These are phyloP conservation scores for Diatrype stigma DNA, from an alignment of 2,329 filamentous ascomycete species.

Conservation along the genomic window DNA sequence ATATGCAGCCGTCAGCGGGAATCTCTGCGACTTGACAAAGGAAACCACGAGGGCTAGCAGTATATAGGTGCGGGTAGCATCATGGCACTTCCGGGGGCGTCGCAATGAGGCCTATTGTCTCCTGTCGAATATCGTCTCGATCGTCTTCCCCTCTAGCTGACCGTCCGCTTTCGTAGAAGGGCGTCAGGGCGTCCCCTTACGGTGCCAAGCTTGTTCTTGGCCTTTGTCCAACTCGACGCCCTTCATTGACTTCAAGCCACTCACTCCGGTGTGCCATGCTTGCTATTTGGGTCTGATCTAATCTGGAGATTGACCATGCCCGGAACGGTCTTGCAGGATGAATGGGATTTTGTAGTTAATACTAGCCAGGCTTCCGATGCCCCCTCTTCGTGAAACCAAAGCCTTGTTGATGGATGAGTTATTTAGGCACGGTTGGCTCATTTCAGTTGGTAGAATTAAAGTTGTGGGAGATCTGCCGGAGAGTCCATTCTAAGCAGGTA, in stretches of 20 bases:
- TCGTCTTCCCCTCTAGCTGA: too few species aligned
- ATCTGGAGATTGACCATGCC: too few species aligned
- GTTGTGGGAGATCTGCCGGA: not conserved
- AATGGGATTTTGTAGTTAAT: too few species aligned
- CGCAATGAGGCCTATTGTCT: not conserved
- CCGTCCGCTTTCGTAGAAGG: not conserved
- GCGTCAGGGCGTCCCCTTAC: too few species aligned
- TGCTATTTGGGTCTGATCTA: too few species aligned
- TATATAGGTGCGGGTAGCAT: not conserved
- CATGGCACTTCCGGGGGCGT: not conserved
- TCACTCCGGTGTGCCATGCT: too few species aligned
- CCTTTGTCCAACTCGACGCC: not conserved
- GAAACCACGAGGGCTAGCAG: not conserved
- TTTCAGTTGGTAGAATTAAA: not conserved
- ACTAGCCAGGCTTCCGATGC: too few species aligned
- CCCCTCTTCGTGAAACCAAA: too few species aligned
- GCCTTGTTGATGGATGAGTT: too few species aligned
- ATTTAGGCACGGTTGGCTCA: too few species aligned
- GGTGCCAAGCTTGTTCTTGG: not conserved
- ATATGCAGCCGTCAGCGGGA: not conserved
- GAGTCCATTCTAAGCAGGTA: not conserved
- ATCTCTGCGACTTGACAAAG: not conserved
- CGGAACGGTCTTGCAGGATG: too few species aligned
- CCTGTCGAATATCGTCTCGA: not conserved
- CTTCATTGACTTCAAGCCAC: not conserved